Base-by-base conservation (phyloP, 306 rosid species). In the Quercus parvula region DNA sequence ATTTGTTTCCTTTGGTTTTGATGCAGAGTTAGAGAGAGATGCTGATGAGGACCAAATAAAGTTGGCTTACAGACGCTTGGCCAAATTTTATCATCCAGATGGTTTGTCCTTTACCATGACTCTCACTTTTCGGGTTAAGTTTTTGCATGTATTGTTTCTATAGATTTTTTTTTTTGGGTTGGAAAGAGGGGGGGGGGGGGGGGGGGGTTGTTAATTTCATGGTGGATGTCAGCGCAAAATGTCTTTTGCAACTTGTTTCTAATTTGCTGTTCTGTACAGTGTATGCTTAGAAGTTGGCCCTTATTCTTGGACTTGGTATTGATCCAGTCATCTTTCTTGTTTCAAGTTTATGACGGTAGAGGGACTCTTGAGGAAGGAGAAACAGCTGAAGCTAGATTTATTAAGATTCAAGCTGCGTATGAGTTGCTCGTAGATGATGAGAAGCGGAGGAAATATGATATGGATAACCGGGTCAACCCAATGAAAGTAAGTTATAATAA, bases 341-440 rank as follows among this genome's bases (percentile, higher is more conserved):
- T 57, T 78, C 56, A 51, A 91, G 98, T 93, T 58, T 93, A 93
- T 80, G 79, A 95, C 82, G 98, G 98, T 62, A 91, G 91, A 89
- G 98, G 99, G 76, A 91, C 88, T 31, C 94, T 92, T 20, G 97
- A 91, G 84, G 98, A 92, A 82, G 98, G 97, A 77, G 99, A 95
- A 87, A 95, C 97, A 56, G 92, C 98, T 58, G 99, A 90, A 84
- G 89, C 92, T 81, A 92, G 97, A 78, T 92, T 94, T 85, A 94
- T 94, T 59, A 94, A 94, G 90, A 90, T 95, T 83, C 98, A 92
- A 91, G 98, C 99, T 75, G 98, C 99, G 74, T 95, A 95, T 81
- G 99, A 95, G 84, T 81, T 95, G 86, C 94, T 92, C 35, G 68
- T 86, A 56, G 97, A 93, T 73, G 84, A 84, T 1, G 89, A 91